phyloP scores from a whole-genome alignment of 768 basidiomycete genomes.

The Rhizopogon vulgaris region DNA sequence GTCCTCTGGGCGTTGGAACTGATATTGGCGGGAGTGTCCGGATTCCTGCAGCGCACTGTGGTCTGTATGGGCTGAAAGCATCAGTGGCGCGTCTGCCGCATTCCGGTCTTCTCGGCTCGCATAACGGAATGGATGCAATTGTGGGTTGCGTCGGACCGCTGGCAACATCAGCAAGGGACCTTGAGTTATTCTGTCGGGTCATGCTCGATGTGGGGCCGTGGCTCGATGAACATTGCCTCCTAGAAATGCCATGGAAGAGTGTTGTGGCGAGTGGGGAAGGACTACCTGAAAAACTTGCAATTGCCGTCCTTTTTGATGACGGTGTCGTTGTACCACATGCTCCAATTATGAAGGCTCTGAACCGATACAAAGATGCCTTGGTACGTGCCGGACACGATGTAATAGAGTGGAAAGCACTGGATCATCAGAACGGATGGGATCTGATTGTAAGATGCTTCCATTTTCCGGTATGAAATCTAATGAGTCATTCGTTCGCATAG shows the following conservation, averaged over 20 bases:
- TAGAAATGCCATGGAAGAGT: constrained; percentile 45
- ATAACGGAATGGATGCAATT: constrained; percentile 49
- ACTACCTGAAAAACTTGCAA: constrained; percentile 34
- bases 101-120: constrained; percentile 42
- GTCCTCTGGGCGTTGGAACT: constrained; percentile 36
- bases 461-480: background rate
- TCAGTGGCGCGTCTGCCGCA: constrained; percentile 48
- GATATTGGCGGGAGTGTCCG: constrained; percentile 46
- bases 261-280: constrained; percentile 31
- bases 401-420: constrained; percentile 40
- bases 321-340: constrained; percentile 45
- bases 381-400: constrained; percentile 45
- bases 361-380: constrained; percentile 32
- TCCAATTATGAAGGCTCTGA: constrained; percentile 37
- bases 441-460: constrained; percentile 34
- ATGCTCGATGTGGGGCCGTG: constrained; percentile 44
- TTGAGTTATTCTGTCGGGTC: constrained; percentile 40
- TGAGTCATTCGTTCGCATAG: constrained; percentile 16
- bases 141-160: constrained; percentile 45
- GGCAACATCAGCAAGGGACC: constrained; percentile 41
- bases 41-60: constrained; percentile 35
- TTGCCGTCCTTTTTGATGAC: constrained; percentile 47
- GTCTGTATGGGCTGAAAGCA: constrained; percentile 39
- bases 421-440: constrained; percentile 40
- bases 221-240: constrained; percentile 38